Conservation (phyloP, 768 basidiomycete species). For the Coprinopsis strossmayeri region DNA sequence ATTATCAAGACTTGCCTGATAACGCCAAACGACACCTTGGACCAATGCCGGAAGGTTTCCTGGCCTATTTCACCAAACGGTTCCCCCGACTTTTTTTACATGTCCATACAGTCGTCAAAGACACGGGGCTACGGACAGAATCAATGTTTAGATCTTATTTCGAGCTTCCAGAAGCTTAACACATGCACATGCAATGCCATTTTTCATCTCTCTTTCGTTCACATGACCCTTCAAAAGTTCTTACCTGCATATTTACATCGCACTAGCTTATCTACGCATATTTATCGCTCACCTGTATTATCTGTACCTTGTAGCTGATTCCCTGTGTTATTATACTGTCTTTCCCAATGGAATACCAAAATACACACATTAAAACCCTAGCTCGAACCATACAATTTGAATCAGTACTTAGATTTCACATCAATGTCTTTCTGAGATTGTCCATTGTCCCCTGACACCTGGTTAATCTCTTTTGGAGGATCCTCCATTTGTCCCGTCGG, state of each 20-base stretch:
- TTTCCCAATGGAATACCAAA: not conserved
- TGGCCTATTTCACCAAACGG: conserved; percentile 89
- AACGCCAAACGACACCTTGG: conserved; percentile 86
- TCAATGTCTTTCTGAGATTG: not conserved
- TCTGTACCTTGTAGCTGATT: not conserved
- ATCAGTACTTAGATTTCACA: not conserved
- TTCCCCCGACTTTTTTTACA: conserved; percentile 90
- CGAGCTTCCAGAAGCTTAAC: conserved; percentile 44
- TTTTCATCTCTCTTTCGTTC: not conserved
- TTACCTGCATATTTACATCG: not conserved
- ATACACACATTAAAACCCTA: not conserved
- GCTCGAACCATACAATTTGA: not conserved
- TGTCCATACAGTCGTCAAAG: conserved; percentile 77
- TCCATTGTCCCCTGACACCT: not conserved
- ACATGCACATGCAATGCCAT: not conserved
- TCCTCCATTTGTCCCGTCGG: not conserved
- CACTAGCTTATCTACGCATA: not conserved
- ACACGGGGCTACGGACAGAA: conserved; percentile 69
- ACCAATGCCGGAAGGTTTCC: conserved; percentile 86
- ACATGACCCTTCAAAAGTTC: not conserved
- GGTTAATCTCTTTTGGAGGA: not conserved
- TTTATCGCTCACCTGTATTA: conserved; percentile 2
- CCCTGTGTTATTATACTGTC: not conserved
- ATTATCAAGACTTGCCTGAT: conserved; percentile 95
- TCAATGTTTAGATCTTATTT: conserved; percentile 92